Evolutionary conservation across 306 rosid genomes (phyloP).

Genomic region (Corylus americana): DNA sequence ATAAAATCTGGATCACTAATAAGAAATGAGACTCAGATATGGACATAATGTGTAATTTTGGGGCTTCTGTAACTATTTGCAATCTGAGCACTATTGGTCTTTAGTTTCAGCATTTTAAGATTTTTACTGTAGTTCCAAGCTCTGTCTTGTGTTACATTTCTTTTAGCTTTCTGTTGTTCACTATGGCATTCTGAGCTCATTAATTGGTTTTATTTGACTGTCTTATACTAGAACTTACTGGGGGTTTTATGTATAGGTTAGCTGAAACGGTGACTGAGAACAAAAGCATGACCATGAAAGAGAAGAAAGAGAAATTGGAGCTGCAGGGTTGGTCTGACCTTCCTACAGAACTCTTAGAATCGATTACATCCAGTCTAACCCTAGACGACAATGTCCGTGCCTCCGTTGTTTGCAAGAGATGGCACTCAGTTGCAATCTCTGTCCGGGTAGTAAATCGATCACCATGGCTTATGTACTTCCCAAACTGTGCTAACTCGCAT

Average conservation of each 20-base stretch:
- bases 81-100: not conserved
- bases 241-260: conserved; percentile 48
- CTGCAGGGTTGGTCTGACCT: conserved; percentile 74
- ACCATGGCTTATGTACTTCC: conserved; percentile 80
- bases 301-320: conserved; percentile 47
- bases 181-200: not conserved
- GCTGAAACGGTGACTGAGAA: conserved; percentile 47
- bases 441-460: conserved; percentile 73
- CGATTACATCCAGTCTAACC: conserved; percentile 45
- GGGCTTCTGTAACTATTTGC: not conserved
- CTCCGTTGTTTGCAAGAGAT: conserved; percentile 73
- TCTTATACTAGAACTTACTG: conserved; percentile 10
- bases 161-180: not conserved
- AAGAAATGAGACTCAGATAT: no score
- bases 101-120: not conserved
- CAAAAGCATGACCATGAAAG: conserved; percentile 32
- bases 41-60: no score
- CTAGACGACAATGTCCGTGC: conserved; percentile 62
- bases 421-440: conserved; percentile 62
- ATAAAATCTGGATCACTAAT: no score
- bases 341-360: conserved; percentile 63
- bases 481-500: conserved; percentile 55
- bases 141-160: not conserved
- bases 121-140: not conserved
- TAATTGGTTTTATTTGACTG: conserved; percentile 11